phyloP scores from a whole-genome alignment of 2,329 filamentous ascomycete genomes.

The Botrytis aclada region DNA sequence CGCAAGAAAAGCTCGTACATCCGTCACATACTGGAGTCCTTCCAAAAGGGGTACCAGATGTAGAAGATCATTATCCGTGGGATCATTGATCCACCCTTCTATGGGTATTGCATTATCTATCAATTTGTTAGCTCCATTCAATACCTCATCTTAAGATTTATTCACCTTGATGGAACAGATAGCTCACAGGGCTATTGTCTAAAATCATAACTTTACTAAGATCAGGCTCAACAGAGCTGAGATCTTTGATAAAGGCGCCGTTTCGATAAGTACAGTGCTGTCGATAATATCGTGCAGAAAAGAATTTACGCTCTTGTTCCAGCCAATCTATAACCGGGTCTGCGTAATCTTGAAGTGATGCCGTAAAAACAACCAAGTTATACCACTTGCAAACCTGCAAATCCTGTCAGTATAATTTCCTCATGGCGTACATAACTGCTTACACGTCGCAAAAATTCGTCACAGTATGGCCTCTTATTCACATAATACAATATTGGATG shows the following conservation, averaged over 20 bases:
- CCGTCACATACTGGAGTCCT: constrained; percentile 92
- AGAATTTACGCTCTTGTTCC: constrained; percentile 94
- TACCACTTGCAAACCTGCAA: constrained; percentile 92
- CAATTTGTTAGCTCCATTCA: not conserved
- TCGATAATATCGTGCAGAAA: constrained; percentile 87
- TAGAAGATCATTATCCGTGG: constrained; percentile 91
- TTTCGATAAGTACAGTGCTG: constrained; percentile 97
- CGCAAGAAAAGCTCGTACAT: constrained; percentile 86
- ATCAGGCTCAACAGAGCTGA: constrained; percentile 93
- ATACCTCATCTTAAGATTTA: constrained; percentile 23
- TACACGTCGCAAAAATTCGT: constrained; percentile 88
- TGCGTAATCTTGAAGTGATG: constrained; percentile 96
- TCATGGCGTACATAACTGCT: constrained; percentile 31
- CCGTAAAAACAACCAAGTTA: constrained; percentile 94
- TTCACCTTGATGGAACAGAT: constrained; percentile 96
- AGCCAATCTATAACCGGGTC: constrained; percentile 99
- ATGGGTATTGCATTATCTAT: constrained; percentile 98
- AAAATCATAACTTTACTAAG: constrained; percentile 98
- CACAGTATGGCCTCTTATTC: constrained; percentile 94
- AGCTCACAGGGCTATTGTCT: constrained; percentile 97
- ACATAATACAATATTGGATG: constrained; percentile 98
- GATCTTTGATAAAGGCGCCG: constrained; percentile 96
- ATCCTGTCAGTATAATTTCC: constrained; percentile 29
- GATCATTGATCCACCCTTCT: constrained; percentile 98
- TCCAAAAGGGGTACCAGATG: constrained; percentile 91